Evolutionary conservation across 1,139 yeast species (phyloP), one percentile per base, ranked within the genome.

Genomic region (Hyphopichia fennica): DNA sequence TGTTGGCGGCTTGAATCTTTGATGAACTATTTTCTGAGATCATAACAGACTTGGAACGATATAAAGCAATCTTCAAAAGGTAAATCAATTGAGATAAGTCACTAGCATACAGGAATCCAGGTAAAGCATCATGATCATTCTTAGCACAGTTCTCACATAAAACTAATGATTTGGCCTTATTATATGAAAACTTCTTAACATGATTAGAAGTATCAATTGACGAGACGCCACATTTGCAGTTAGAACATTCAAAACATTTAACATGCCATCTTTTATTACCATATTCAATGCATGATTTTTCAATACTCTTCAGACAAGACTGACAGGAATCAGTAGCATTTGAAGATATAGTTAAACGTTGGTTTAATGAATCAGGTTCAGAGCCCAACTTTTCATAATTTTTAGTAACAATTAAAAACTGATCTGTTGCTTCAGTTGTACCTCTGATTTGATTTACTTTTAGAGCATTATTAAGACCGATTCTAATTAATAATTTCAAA

Each of bases 281-380:
- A 50, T 70, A 78, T 42, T 76, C 76, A 13, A 83, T 71, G 65
- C 98, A 91, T 19, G 78, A 77, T 52, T 84, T 95, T 61, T 95
- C 98, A 37, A 93, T 87, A 51, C 91, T 84, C 56, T 82, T 79
- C 4, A 73, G 71, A 61, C 99, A 93, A 2, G 63, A 58, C 18
- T 69, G 66, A 64, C 99, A 93, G 10, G 82, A 75, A 60, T 93
- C 99, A 13, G 90, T 85, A 1, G 95, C 82, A 51, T 81, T 79
- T 0, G 78, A 65, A 0, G 88, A 79, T 9, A 88, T 62, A 1
- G 53, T 43, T 39, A 72, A 59, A 25, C 53, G 54, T 10, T 51
- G 72, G 22, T 72, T 77, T 31, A 82, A 69, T 19, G 39, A 38
- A 35, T 43, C 50, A 7, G 40, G 34, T 15, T 38, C 37, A 18